phyloP scores from a whole-genome alignment of 2,329 filamentous ascomycete genomes.

The Colletotrichum noveboracense region DNA sequence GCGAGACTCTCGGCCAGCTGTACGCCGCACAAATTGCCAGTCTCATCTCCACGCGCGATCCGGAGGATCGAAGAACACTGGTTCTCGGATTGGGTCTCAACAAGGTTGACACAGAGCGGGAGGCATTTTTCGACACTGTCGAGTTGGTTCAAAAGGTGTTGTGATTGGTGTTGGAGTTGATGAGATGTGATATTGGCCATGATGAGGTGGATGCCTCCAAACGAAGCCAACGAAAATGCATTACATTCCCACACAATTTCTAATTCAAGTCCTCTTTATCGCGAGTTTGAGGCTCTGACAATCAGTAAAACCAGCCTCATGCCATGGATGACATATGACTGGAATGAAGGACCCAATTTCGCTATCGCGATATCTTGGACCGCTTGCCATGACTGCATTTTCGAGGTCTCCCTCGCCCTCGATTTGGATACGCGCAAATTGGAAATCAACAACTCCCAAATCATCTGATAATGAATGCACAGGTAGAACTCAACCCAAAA shows the following conservation, averaged over 20 bases:
- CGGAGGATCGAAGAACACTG: constrained; percentile 66
- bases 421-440: background rate
- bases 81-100: constrained; percentile 66
- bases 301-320: too few species aligned
- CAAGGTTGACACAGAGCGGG: constrained; percentile 54
- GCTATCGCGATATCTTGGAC: background rate
- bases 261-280: too few species aligned
- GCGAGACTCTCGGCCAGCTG: constrained; percentile 85
- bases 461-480: background rate
- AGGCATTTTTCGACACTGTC: constrained; percentile 68
- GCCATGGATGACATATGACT: too few species aligned
- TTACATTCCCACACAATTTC: background rate
- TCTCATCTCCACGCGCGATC: constrained; percentile 73
- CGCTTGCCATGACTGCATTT: too few species aligned
- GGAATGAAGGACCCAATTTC: too few species aligned
- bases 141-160: constrained; percentile 66
- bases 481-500: too few species aligned
- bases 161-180: constrained; percentile 26
- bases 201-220: background rate
- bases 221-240: background rate
- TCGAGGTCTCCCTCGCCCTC: too few species aligned
- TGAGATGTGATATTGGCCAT: background rate
- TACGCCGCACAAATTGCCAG: constrained; percentile 90
- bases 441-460: background rate
- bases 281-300: too few species aligned